Conservation (phyloP, 352 stramenopile genomes). For the Phytophthora meadii region DNA sequence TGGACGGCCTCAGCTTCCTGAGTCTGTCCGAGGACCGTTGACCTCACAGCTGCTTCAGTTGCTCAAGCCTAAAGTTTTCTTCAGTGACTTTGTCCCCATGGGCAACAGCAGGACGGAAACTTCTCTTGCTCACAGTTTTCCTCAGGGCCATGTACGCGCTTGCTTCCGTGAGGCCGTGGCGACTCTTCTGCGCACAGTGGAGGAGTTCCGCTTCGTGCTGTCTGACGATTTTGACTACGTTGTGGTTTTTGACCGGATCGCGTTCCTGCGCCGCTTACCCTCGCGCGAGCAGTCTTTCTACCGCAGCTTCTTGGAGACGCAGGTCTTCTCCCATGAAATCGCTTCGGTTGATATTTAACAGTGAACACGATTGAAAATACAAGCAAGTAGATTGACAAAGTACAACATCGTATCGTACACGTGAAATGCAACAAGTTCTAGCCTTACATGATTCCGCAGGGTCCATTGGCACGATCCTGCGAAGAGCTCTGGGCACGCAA, state of each 20-base stretch:
- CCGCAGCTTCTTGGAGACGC: conserved; percentile 83
- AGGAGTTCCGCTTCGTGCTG: conserved; percentile 86
- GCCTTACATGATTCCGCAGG: conserved; percentile 44
- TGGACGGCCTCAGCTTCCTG: conserved; percentile 53
- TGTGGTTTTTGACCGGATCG: conserved; percentile 84
- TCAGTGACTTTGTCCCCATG: conserved; percentile 83
- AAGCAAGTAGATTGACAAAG: conserved; percentile 31
- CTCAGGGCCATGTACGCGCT: conserved; percentile 61
- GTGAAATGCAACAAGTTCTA: conserved; percentile 15
- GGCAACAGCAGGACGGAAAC: conserved; percentile 39
- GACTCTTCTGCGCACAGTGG: conserved; percentile 61
- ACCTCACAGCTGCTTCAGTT: conserved; percentile 62
- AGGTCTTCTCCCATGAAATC: conserved; percentile 88
- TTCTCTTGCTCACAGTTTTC: conserved; percentile 46
- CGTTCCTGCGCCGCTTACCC: conserved; percentile 66
- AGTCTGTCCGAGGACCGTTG: conserved; percentile 51
- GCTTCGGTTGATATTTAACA: conserved; percentile 61
- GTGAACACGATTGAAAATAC: conserved; percentile 17
- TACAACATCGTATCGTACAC: conserved; percentile 37
- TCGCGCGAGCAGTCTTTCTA: conserved; percentile 72
- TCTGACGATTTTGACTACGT: conserved; percentile 90
- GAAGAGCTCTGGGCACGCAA: conserved; percentile 14
- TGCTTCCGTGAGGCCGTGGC: conserved; percentile 65
- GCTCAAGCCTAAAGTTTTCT: conserved; percentile 78
- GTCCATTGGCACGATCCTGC: conserved; percentile 35